A percentile compares a stretch with the other conserved stretches of the same genome.
These are phyloP conservation scores for Pseudevernia furfuracea DNA, from an alignment of 495 filamentous ascomycete species.

Conservation along the genomic window DNA sequence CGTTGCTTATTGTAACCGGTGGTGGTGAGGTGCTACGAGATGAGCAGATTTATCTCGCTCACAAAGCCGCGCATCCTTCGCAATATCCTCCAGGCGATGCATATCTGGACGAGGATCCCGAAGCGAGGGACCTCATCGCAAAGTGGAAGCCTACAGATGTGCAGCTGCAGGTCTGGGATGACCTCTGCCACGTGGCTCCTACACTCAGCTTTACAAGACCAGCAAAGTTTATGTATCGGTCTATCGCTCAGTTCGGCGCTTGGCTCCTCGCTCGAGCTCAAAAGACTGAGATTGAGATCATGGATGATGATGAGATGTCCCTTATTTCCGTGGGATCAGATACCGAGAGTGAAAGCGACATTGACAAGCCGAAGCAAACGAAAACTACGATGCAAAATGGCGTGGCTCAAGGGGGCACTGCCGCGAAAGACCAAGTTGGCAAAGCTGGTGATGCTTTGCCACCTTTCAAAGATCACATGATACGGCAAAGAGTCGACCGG, in stretches of 20 bases:
- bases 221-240: slow-evolving; percentile 88
- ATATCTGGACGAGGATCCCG: slow-evolving; percentile 56
- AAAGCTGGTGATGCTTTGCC: slow-evolving; percentile 78
- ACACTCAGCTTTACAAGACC: slow-evolving; percentile 88
- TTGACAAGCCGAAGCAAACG: slow-evolving; percentile 25
- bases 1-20: slow-evolving; percentile 75
- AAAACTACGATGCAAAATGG: slow-evolving; percentile 25
- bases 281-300: slow-evolving; percentile 66
- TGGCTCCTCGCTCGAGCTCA: slow-evolving; percentile 84
- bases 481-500: slow-evolving; percentile 75
- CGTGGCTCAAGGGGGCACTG: slow-evolving; percentile 19
- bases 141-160: slow-evolving; percentile 79
- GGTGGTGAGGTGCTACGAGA: slow-evolving; percentile 84
- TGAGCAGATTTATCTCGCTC: slow-evolving; percentile 90
- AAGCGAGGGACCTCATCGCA: slow-evolving; percentile 44
- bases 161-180: slow-evolving; percentile 93
- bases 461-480: slow-evolving; percentile 74
- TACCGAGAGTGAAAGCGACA: slow-evolving; percentile 38
- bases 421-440: slow-evolving; percentile 48
- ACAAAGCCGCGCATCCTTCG: slow-evolving; percentile 79
- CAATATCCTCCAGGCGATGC: slow-evolving; percentile 62
- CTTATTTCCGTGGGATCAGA: slow-evolving; percentile 54
- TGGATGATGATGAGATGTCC: slow-evolving; percentile 68
- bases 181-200: slow-evolving; percentile 84
- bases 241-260: slow-evolving; percentile 83